phyloP scores from a whole-genome alignment of 805 yeast species.

The Kazachstania africana region DNA sequence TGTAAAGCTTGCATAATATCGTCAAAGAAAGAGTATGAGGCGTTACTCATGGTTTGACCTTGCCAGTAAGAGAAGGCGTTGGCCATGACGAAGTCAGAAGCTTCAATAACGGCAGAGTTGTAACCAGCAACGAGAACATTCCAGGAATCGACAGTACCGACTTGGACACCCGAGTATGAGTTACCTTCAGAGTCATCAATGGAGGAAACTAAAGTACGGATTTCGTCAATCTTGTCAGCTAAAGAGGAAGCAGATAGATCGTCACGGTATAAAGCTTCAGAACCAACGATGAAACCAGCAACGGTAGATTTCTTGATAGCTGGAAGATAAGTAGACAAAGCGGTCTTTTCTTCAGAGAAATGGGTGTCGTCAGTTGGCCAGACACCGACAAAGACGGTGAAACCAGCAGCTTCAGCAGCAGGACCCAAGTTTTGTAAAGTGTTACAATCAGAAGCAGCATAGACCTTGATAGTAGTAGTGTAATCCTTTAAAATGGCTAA shows the following conservation, averaged over 20 bases:
- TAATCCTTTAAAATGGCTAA: conserved; percentile 46
- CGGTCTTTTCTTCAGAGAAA: conserved; percentile 60
- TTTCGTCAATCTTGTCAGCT: conserved; percentile 51
- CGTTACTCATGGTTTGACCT: conserved; percentile 75
- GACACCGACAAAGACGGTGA: conserved; percentile 70
- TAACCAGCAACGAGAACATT: conserved; percentile 76
- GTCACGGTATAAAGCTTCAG: conserved; percentile 88
- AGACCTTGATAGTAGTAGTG: conserved; percentile 64
- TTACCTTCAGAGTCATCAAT: conserved; percentile 74
- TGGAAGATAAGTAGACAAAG: conserved; percentile 64
- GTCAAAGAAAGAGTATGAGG: conserved; percentile 87
- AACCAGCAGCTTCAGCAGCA: conserved; percentile 68
- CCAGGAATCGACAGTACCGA: conserved; percentile 97
- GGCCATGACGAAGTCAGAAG: conserved; percentile 78
- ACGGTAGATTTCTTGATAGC: conserved; percentile 54
- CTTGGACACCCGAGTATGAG: conserved; percentile 58
- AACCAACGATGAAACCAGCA: conserved; percentile 78
- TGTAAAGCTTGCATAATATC: conserved; percentile 97
- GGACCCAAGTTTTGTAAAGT: conserved; percentile 78
- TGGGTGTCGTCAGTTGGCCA: conserved; percentile 90
- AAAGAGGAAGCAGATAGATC: conserved; percentile 69
- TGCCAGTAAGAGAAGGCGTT: conserved; percentile 99
- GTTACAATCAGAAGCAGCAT: conserved; percentile 91
- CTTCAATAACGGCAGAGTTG: conserved; percentile 57
- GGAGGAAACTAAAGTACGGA: conserved; percentile 46